Base-by-base conservation (phyloP, 345 rosid species). In the Ceriops tagal region DNA sequence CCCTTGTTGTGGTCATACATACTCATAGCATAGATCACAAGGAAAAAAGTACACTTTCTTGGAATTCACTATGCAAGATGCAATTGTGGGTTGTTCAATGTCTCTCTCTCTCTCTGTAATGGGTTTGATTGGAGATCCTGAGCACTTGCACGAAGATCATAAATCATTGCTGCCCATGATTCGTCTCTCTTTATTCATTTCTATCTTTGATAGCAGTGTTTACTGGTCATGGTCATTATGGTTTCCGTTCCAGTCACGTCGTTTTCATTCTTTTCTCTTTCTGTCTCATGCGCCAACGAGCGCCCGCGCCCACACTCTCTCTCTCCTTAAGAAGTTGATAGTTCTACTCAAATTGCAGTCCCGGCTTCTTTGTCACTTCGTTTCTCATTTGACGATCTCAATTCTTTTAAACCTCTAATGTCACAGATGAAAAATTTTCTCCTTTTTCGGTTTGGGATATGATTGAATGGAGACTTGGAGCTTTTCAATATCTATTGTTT, bases 191-290 rank as follows among this genome's bases (percentile, higher is more conserved):
- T 76, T 74, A 75, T 78, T 80, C 77, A 71, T 71, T 75, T 8
- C 75, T 62, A 71, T 79, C 65, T 72, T 71, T 60, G 68, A 57
- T 77, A 67, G 70, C 75, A 71, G 71, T 72, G 71, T 64, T 46
- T 58, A 62, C 73, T 73, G 72, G 62, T 69, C 30, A 69, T 60
- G 71, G 58, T 67, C 59, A 70, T 79, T 75, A 80, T 77, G 82
- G 78, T 78, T 85, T 79, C 80, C 65, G 79, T 76, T 75, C 80
- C 64, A 76, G 90, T 86, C 82, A 80, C 22, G 90, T 84, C 86
- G 19, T 73, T 86, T 78, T 85, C 89, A 58, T 51, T 8, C 30
- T 20, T 47, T n/a, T 31, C 32, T 65, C 47, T 26, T 46, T 52
- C 46, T 10, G 46, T 39, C 46, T 39, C 46, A 39, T 8, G 46